A percentile compares a stretch with the other conserved stretches of the same genome.
These are phyloP conservation scores for Huntiella abstrusa DNA, from an alignment of 2,329 filamentous ascomycete species.

Conservation along the genomic window DNA sequence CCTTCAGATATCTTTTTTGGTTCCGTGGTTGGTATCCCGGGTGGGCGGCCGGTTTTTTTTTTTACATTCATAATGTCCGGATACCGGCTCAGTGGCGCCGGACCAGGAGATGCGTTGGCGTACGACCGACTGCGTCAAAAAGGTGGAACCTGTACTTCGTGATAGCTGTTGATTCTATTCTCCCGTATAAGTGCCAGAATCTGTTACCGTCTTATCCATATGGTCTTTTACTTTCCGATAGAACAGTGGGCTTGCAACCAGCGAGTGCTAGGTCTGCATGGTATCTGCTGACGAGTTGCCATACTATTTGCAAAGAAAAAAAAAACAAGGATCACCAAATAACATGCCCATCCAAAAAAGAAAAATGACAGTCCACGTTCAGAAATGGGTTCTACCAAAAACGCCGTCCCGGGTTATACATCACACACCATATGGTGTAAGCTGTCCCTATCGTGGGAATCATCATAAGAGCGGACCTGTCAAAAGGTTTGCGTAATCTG, in stretches of 20 bases:
- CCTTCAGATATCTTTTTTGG: not conserved
- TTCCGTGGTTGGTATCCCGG: too few species aligned
- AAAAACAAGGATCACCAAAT: not conserved
- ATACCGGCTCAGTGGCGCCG: too few species aligned
- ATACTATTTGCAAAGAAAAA: not conserved
- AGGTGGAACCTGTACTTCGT: too few species aligned
- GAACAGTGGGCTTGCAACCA: not conserved
- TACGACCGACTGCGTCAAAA: too few species aligned
- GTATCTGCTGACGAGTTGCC: too few species aligned
- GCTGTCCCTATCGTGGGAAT: conserved; percentile 12
- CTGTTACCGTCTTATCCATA: too few species aligned
- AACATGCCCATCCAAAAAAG: not conserved
- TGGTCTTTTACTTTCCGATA: too few species aligned
- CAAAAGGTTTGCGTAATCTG: conserved; percentile 10
- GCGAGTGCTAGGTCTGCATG: not conserved
- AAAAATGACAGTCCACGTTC: conserved; percentile 5
- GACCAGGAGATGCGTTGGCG: not conserved
- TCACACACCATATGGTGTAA: conserved; percentile 9
- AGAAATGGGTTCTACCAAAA: conserved; percentile 10
- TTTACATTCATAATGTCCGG: not conserved
- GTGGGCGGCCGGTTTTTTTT: not conserved
- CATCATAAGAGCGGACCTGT: conserved; percentile 3
- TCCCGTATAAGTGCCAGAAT: not conserved
- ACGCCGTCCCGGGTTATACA: conserved; percentile 10
- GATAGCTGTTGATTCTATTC: not conserved